These are phyloP conservation scores for Globisporangium splendens DNA, from an alignment of 352 stramenopile species.

Conservation along the genomic window DNA sequence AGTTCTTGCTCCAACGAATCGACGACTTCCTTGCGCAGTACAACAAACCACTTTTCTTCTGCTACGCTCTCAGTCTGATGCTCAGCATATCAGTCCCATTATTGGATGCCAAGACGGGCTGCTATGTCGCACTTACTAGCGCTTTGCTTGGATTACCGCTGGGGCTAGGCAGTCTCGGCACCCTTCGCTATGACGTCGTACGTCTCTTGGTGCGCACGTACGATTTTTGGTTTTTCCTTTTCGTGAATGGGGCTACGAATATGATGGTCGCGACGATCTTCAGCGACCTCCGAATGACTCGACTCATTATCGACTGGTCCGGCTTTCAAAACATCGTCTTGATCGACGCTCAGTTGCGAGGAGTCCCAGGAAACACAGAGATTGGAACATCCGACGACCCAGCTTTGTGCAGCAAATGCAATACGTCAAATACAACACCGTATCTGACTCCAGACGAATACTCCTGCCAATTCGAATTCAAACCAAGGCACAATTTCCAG, in stretches of 20 bases:
- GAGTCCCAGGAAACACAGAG: not conserved
- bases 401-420: constrained; percentile 21
- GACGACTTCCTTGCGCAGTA: constrained; percentile 23
- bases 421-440: constrained; percentile 10
- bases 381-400: not conserved
- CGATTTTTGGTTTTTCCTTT: constrained; percentile 41
- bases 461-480: constrained; percentile 7
- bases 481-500: constrained; percentile 6
- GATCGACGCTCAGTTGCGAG: constrained; percentile 27
- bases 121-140: constrained; percentile 14
- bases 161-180: constrained; percentile 23
- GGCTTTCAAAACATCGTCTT: constrained; percentile 28
- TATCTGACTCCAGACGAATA: constrained; percentile 9
- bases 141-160: constrained; percentile 22
- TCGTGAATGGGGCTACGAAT: constrained; percentile 20
- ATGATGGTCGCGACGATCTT: constrained; percentile 24
- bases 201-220: constrained; percentile 27
- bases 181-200: constrained; percentile 34
- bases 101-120: constrained; percentile 12
- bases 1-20: constrained; percentile 12
- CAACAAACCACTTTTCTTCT: constrained; percentile 19
- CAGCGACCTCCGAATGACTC: constrained; percentile 22
- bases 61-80: constrained; percentile 14
- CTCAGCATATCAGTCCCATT: constrained; percentile 22
- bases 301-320: constrained; percentile 24